These are phyloP conservation scores for Phialophora macrospora DNA, from an alignment of 2,329 filamentous ascomycete species.

Conservation along the genomic window DNA sequence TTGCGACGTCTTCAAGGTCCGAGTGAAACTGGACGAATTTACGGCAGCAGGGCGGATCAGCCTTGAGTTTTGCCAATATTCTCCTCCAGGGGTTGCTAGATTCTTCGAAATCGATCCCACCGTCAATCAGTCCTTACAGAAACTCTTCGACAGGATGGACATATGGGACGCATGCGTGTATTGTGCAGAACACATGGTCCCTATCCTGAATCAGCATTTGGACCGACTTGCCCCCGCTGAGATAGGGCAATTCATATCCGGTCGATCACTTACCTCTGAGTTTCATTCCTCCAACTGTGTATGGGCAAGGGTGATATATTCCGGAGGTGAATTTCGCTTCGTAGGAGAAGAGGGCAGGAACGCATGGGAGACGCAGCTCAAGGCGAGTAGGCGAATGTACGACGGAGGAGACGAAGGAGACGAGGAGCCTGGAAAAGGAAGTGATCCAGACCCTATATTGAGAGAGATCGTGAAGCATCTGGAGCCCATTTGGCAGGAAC, in stretches of 20 bases:
- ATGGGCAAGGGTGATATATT: not conserved
- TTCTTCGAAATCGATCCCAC: not conserved
- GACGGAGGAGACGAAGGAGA: not conserved
- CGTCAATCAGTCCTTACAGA: not conserved
- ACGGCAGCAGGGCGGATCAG: not conserved
- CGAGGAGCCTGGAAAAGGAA: not conserved
- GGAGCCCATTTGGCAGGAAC: not conserved
- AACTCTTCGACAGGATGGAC: not conserved
- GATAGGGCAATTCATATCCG: not conserved
- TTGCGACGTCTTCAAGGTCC: not conserved
- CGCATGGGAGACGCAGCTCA: not conserved
- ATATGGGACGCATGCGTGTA: no score
- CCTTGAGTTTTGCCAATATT: not conserved
- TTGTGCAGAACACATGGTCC: not conserved
- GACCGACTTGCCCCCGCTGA: not conserved
- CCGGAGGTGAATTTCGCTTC: not conserved
- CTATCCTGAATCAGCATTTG: not conserved
- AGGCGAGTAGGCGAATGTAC: not conserved
- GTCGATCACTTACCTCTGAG: no score
- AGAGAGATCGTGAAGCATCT: not conserved
- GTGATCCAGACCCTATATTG: not conserved
- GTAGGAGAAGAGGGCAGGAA: not conserved
- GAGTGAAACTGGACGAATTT: not conserved
- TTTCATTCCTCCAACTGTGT: no score
- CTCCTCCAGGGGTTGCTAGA: not conserved